These are phyloP conservation scores for Lentinula detonsa DNA, from an alignment of 768 basidiomycete genomes.

Conservation along the genomic window DNA sequence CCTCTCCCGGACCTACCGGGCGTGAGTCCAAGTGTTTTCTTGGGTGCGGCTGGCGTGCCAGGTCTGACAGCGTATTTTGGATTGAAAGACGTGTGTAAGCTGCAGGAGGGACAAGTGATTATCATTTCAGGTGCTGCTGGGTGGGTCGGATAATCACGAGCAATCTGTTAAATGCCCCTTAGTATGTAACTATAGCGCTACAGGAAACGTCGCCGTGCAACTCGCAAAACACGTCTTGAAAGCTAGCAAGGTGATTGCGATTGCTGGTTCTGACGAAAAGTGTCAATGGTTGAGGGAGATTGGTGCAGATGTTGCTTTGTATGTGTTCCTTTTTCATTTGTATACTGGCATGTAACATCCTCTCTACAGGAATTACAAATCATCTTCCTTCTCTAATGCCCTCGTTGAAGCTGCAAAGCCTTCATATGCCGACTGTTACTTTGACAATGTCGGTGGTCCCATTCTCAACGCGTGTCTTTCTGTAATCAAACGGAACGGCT, in stretches of 20 bases:
- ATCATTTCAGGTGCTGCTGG: conserved; percentile 2
- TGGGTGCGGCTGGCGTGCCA: background rate
- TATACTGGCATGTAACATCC: too few species aligned
- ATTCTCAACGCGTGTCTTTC: background rate
- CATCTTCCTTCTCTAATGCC: background rate
- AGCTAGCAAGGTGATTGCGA: background rate
- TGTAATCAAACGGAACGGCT: background rate
- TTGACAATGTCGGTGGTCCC: background rate
- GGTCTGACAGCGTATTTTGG: background rate
- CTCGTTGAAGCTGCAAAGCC: background rate
- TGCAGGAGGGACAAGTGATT: background rate
- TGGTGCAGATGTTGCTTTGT: background rate
- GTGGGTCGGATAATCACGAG: background rate
- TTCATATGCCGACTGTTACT: conserved; percentile 1
- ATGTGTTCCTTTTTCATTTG: background rate
- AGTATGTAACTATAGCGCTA: background rate
- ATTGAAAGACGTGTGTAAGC: background rate
- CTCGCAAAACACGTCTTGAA: conserved; percentile 1
- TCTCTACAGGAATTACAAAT: background rate
- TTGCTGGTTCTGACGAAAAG: conserved; percentile 2
- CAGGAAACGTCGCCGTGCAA: background rate
- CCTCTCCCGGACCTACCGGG: background rate
- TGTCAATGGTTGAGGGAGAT: conserved; percentile 3
- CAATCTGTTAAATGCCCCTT: background rate
- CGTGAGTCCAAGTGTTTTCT: background rate